A percentile compares a stretch with the other conserved stretches of the same genome.
phyloP scores from a whole-genome alignment of 2,329 filamentous ascomycete genomes.

The Neoscytalidium dimidiatum region DNA sequence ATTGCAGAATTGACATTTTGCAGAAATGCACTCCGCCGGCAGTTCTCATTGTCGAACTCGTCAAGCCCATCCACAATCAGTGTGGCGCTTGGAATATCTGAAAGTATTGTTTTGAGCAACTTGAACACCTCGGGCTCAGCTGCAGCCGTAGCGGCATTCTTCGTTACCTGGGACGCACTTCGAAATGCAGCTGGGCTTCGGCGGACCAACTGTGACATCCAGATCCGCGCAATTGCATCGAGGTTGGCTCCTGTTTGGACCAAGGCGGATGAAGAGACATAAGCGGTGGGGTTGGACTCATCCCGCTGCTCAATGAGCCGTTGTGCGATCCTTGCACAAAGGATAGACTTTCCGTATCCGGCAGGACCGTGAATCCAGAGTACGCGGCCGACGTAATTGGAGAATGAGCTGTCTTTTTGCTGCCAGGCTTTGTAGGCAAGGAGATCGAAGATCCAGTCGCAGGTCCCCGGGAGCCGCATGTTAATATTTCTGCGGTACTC shows the following conservation, averaged over 20 bases:
- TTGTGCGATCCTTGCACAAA: background rate
- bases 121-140: background rate
- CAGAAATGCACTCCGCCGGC: background rate
- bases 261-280: background rate
- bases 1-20: background rate
- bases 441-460: background rate
- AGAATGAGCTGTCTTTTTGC: fast-evolving
- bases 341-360: background rate
- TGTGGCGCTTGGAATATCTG: background rate
- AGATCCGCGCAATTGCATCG: background rate
- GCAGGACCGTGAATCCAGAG: background rate
- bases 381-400: too few relatives aligned
- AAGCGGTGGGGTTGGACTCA: background rate
- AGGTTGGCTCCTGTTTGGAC: background rate
- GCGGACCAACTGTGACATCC: background rate
- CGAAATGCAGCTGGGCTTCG: background rate
- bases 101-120: background rate
- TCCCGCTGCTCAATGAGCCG: background rate
- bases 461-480: background rate
- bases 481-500: background rate
- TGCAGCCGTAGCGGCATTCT: background rate
- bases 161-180: background rate
- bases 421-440: background rate
- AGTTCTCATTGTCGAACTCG: background rate
- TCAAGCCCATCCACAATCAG: background rate